phyloP scores from a whole-genome alignment of 225 moss, liverwort and hornwort species.

The Sphagnum tenellum region DNA sequence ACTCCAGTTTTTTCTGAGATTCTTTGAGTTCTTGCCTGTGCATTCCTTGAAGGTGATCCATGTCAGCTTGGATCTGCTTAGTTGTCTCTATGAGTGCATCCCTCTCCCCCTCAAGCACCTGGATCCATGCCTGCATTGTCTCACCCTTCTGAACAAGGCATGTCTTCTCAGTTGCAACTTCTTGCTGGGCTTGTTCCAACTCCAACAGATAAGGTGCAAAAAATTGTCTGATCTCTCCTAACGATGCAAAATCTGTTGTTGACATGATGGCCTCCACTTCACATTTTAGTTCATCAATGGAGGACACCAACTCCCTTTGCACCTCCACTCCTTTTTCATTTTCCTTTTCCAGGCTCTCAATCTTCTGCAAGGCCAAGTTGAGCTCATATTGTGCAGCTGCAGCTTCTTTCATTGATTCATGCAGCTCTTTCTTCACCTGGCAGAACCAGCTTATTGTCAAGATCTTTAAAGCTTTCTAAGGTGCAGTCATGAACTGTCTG shows the following conservation, averaged over 20 bases:
- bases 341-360: slow-evolving; percentile 43
- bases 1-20: slow-evolving; percentile 23
- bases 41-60: slow-evolving; percentile 41
- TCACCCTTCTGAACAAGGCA: slow-evolving; percentile 27
- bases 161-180: slow-evolving; percentile 24
- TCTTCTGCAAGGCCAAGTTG: slow-evolving; percentile 23
- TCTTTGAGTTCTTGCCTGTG: slow-evolving; percentile 48
- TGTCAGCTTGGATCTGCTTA: slow-evolving; percentile 50
- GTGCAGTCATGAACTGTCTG: too few relatives aligned
- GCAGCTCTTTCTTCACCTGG: slow-evolving; percentile 57
- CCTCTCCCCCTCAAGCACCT: slow-evolving; percentile 51
- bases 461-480: too few relatives aligned
- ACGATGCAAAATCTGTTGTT: slow-evolving; percentile 16
- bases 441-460: too few relatives aligned
- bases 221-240: too few relatives aligned
- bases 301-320: slow-evolving; percentile 24
- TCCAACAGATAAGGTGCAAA: background rate
- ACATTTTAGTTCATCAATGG: slow-evolving; percentile 43
- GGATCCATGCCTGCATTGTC: slow-evolving; percentile 31
- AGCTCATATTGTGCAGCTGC: slow-evolving; percentile 33
- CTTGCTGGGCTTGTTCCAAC: slow-evolving; percentile 21
- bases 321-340: slow-evolving; percentile 34
- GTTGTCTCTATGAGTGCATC: slow-evolving; percentile 50
- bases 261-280: slow-evolving; percentile 48
- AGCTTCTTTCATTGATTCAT: slow-evolving; percentile 39